Evolutionary conservation across 345 rosid species (phyloP), one percentile per base, ranked within the genome.

Genomic region (Syzygium oleosum): DNA sequence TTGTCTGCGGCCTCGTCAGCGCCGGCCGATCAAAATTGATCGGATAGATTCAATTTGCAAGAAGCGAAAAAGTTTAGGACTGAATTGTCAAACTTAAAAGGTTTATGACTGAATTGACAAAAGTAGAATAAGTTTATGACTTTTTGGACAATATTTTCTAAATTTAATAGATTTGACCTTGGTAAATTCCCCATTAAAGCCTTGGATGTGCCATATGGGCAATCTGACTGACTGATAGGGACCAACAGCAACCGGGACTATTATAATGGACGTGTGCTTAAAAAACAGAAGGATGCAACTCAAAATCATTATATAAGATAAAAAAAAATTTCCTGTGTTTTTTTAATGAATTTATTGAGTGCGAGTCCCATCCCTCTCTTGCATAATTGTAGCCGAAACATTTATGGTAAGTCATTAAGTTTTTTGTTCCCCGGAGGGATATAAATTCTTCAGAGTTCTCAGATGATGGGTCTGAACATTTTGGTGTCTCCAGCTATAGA

Each of bases 301-400:
- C 80, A 73, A 73, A 34, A 34, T 73, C 80, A 34, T 21, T 73
- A 34, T 2, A 73, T 21, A 73, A 19, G 49, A 15, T 68, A 68
- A 34, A 17, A 55, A 3, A 53, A 53, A 55, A 22, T 6, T 19
- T 55, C 21, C 13, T 1, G 7, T 0, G 7, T 0, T 2, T 4
- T 16, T 9, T 34, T 19, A 19, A 73, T 73, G 80, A 73, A 9
- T 73, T 68, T 73, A 73, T 12, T 19, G 25, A 73, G 49, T 17
- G 23, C 23, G 49, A 73, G 80, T 73, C 80, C 43, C 19, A 5
- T 73, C 49, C 22, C 4, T 19, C 49, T 73, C 25, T 73, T 38
- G 49, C 80, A 73, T 41, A 9, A 19, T 73, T 73, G 80, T 27
- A 34, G 49, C 27, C 46, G 4, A 19, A 41, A 19, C 25, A 38